Conservation (phyloP, 192 early-diverging fungal species). For the Tieghemiomyces parasiticus region DNA sequence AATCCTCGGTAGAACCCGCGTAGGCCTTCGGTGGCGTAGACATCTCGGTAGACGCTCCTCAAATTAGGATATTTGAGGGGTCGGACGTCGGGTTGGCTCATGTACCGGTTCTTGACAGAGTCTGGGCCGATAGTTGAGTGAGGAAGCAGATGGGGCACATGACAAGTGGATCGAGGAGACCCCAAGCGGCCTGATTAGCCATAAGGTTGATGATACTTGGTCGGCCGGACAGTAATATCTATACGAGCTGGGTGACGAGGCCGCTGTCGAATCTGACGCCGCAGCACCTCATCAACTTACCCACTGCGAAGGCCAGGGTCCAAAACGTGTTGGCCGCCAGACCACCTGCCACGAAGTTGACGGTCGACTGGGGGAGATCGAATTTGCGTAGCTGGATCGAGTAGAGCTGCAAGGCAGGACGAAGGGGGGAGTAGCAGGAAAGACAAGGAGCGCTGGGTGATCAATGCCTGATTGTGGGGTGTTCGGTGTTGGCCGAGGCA, state of each 20-base stretch:
- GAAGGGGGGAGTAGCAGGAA: constrained; percentile 23
- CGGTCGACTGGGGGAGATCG: constrained; percentile 37
- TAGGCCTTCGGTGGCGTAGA: constrained; percentile 53
- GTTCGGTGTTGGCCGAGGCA: too few relatives aligned
- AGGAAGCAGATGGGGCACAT: too few relatives aligned
- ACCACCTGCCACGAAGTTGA: constrained; percentile 66
- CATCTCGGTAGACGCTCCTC: constrained; percentile 31
- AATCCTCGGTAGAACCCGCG: constrained; percentile 86
- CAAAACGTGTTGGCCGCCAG: constrained; percentile 84
- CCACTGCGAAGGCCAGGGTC: constrained; percentile 63
- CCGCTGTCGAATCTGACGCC: too few relatives aligned
- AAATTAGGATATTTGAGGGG: constrained; percentile 43
- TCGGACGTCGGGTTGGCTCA: constrained; percentile 73
- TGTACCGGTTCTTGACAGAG: constrained; percentile 84
- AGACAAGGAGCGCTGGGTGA: too few relatives aligned
- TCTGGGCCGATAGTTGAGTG: too few relatives aligned
- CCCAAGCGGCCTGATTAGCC: too few relatives aligned
- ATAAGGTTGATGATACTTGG: too few relatives aligned
- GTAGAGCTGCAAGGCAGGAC: constrained; percentile 23
- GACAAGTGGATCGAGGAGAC: too few relatives aligned
- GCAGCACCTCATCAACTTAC: too few relatives aligned
- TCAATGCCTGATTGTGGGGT: too few relatives aligned
- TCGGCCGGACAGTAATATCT: too few relatives aligned
- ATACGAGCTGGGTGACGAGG: too few relatives aligned
- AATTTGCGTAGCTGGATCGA: constrained; percentile 1